Evolutionary conservation across 257 asterid genomes (phyloP), one percentile per base, ranked within the genome.

Genomic region (Petunia axillaris): DNA sequence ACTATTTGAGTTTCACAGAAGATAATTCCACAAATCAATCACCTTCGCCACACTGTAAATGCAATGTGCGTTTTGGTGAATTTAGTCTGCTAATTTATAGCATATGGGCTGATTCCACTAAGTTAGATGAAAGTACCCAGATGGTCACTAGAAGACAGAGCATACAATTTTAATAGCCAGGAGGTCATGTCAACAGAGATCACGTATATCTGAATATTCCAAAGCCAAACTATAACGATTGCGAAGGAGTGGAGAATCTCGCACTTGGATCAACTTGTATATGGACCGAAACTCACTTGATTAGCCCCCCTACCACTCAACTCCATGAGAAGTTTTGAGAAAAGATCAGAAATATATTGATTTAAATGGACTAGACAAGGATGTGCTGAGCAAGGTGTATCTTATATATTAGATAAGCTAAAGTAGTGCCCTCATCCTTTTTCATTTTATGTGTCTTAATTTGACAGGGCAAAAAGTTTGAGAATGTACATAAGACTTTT

Each of bases 21-120:
- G 41, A 67, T 25, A 52, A 50, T 13, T 75, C 76, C 4, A 6
- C 81, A 74, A 44, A 44, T 63, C 70, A 82, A 52, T 6, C 65
- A 37, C 46, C 46, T 35, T 73, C 14, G 5, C 35, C 77, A 71
- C 77, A 71, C 77, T 48, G 35, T 57, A 50, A 50, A 50, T 50
- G 41, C 76, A 70, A 8, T 70, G 40, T 70, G 59, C 59, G 25
- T 9, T 43, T 70, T 70, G 65, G 59, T 46, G 41, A 25, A 13
- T 73, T 73, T 50, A 6, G 13, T 50, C 14, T 73, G 60, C 62
- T 73, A 50, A 73, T 50, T 48, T 73, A 50, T 35, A 73, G 44
- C 44, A 50, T 50, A 73, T 73, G 35, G 77, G 77, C 59, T 71
- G 60, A 48, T 48, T 71, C 10, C 44, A 71, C 44, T 9, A 48